Evolutionary conservation across 2,329 filamentous ascomycete species (phyloP), one percentile per base, ranked within the genome.

Genomic region (Nectriaceae sp.): DNA sequence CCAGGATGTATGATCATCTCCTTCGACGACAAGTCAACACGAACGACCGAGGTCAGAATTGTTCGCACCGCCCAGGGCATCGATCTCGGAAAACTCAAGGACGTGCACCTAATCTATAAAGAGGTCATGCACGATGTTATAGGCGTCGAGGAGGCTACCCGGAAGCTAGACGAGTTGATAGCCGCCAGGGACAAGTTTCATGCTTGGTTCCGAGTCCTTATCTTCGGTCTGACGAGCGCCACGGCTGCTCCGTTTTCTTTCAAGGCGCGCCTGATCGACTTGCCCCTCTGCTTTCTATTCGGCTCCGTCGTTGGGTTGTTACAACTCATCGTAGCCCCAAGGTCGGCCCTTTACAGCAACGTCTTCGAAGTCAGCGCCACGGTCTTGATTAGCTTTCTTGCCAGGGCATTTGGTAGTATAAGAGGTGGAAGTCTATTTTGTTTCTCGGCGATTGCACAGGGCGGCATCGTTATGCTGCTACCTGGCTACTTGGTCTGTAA

Each of bases 1-100:
- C 91, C 91, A 0, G 90, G 90, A 4, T 94, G 89, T 62, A 96
- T 96, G 91, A 87, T 96, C 49, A 85, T 96, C 58, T 93, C 90
- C 0, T 96, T 96, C 61, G 90, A 89, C 63, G 88, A 92, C 57
- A 70, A 65, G 42, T 71, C 77, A 0, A 84, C 83, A 0, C 84
- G 86, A 54, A 88, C 84, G 1, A 84, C 82, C 15, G 83, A 87
- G 59, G 82, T 87, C 50, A 81, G 84, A 54, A 80, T 87, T 21
- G 83, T 87, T 4, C 76, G 83, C 11, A 75, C 76, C 1, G 65
- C 65, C 1, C 81, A 84, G 55, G 80, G 79, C 4, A 74, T 85
- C 29, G 80, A 85, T 60, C 71, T 86, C 1, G 82, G 81, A 21
- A 84, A 82, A 61, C 72, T 86, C 16, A 75, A 81, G 52, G 82